Evolutionary conservation across 495 filamentous ascomycete species (phyloP).

Genomic region (Trichoderma orchidacearum): DNA sequence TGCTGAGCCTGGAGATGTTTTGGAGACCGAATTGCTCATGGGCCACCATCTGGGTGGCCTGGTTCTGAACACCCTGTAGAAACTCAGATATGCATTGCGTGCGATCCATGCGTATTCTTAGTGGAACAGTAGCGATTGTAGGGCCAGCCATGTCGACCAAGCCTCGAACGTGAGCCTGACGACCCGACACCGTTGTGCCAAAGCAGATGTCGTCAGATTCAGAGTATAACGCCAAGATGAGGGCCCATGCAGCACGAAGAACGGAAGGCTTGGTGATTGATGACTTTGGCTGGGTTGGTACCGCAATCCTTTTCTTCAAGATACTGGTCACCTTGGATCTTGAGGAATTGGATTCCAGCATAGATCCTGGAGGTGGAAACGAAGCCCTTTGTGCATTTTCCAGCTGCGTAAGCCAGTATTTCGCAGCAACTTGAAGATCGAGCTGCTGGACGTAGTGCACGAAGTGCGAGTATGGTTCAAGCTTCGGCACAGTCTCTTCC

Average conservation of each 20-base stretch:
- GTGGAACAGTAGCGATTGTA: not conserved
- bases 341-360: not conserved
- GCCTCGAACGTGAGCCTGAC: not conserved
- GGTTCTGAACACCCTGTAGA: not conserved
- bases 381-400: not conserved
- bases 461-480: slow-evolving; percentile 10
- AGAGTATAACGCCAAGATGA: not conserved
- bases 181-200: not conserved
- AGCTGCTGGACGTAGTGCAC: not conserved
- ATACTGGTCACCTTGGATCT: not conserved
- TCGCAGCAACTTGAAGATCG: not conserved
- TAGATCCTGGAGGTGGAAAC: not conserved
- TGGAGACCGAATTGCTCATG: not conserved
- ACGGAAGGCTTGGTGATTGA: not conserved
- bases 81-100: not conserved
- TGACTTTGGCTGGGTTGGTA: not conserved
- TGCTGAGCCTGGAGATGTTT: not conserved
- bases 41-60: not conserved
- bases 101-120: not conserved
- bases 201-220: not conserved
- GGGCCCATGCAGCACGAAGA: not conserved
- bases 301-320: not conserved
- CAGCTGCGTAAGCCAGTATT: not conserved
- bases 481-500: slow-evolving; percentile 8
- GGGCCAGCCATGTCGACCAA: not conserved